Evolutionary conservation across 129 eudicot genomes (phyloP).

Genomic region (Chrysanthemum seticuspe): DNA sequence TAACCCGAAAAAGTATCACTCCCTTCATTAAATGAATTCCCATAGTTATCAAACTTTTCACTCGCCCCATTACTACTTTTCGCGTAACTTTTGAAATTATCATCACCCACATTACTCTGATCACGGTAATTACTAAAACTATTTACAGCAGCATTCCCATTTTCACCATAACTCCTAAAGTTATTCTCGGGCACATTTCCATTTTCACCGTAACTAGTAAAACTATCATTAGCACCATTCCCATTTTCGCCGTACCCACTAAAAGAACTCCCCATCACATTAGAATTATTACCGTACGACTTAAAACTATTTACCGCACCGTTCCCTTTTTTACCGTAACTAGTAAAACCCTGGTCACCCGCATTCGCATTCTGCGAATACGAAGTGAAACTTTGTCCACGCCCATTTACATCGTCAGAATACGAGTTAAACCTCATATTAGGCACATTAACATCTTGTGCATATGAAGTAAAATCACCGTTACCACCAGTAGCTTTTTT

Average conservation of each 20-base stretch:
- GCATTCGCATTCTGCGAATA: conserved; percentile 61
- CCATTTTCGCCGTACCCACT: conserved; percentile 57
- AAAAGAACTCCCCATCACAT: conserved; percentile 69
- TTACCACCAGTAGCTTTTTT: conserved; percentile 75
- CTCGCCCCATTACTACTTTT: conserved; percentile 58
- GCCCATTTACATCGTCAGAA: conserved; percentile 68
- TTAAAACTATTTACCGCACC: conserved; percentile 53
- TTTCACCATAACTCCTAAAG: conserved; percentile 61
- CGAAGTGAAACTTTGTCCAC: conserved; percentile 39
- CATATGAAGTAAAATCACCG: conserved; percentile 54
- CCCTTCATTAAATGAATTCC: conserved; percentile 71
- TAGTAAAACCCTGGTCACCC: conserved; percentile 59
- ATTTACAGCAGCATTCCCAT: conserved; percentile 64
- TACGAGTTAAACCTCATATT: conserved; percentile 74
- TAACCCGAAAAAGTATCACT: conserved; percentile 75
- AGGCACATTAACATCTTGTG: conserved; percentile 54
- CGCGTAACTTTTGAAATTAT: conserved; percentile 58
- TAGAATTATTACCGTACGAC: conserved; percentile 59
- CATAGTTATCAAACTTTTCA: conserved; percentile 57
- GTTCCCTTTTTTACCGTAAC: conserved; percentile 76
- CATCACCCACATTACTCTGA: conserved; percentile 82
- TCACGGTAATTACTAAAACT: conserved; percentile 66
- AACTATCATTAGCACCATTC: conserved; percentile 56
- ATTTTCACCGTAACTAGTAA: conserved; percentile 55
- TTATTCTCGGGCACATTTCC: conserved; percentile 66